phyloP scores from a whole-genome alignment of 805 yeast species.

The Ogataea siamensis region DNA sequence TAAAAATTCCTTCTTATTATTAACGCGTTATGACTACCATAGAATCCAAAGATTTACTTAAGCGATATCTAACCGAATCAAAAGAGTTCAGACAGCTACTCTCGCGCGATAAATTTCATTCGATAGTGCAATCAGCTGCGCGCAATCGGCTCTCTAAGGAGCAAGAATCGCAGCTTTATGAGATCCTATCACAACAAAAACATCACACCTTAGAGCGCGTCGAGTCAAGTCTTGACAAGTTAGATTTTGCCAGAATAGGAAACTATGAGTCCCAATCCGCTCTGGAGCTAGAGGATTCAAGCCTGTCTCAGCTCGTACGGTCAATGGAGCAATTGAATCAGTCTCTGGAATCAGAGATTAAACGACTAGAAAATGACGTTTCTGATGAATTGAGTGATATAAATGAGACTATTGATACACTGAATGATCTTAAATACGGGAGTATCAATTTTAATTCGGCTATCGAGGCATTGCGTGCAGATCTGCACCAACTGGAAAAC shows the following conservation, averaged over 20 bases:
- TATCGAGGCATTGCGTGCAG: constrained; percentile 17
- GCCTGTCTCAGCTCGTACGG: constrained; percentile 18
- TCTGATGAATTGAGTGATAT: constrained; percentile 21
- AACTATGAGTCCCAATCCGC: constrained; percentile 9
- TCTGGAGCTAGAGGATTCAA: constrained; percentile 17
- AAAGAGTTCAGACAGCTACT: constrained; percentile 26
- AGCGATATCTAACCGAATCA: constrained; percentile 21
- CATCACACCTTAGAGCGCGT: constrained; percentile 12
- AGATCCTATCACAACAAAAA: constrained; percentile 19
- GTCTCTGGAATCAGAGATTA: constrained; percentile 29
- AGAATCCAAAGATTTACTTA: constrained; percentile 25
- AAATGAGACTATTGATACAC: constrained; percentile 27
- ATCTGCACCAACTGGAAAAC: constrained; percentile 22
- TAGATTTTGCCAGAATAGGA: constrained; percentile 12
- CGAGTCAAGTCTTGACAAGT: constrained; percentile 11
- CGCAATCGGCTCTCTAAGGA: constrained; percentile 5
- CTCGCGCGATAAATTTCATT: constrained; percentile 20
- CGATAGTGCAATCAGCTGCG: constrained; percentile 15
- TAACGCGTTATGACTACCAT: constrained; percentile 10
- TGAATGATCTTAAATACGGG: constrained; percentile 33
- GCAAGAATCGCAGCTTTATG: constrained; percentile 17
- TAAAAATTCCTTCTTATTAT: background rate
- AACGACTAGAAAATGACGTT: constrained; percentile 19
- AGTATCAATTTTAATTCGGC: constrained; percentile 22
- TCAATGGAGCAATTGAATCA: constrained; percentile 31